Percentiles rank a stretch among this genome's conserved stretches.
Conservation (phyloP, 2,329 filamentous ascomycete species). For the Pseudovirgaria hyperparasitica region DNA sequence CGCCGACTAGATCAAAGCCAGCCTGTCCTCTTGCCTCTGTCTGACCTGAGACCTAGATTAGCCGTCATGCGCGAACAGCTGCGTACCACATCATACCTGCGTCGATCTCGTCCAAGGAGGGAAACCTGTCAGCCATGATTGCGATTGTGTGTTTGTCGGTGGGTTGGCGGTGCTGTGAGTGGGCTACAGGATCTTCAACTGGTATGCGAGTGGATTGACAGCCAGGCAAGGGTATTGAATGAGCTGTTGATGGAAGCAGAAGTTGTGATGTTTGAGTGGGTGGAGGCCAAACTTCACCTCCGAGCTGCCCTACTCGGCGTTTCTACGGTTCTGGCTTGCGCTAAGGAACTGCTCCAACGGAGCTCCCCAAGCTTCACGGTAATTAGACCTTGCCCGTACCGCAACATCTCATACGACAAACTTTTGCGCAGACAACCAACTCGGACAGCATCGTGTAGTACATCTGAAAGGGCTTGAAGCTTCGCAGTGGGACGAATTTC, state of each 20-base stretch:
- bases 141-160: slow-evolving; percentile 1
- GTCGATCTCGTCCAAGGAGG: slow-evolving; percentile 40
- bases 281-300: no score
- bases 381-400: no score
- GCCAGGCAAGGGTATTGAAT: background rate
- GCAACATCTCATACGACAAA: no score
- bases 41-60: slow-evolving; percentile 47
- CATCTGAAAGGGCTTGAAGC: no score
- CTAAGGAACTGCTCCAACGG: no score
- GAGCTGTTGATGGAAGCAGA: background rate
- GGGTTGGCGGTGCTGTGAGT: no score
- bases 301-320: no score
- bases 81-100: slow-evolving; percentile 28
- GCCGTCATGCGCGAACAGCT: slow-evolving; percentile 13
- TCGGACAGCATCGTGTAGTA: no score
- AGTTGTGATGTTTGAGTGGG: background rate
- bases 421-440: no score
- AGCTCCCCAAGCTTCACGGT: no score
- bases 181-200: background rate
- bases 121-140: slow-evolving; percentile 39
- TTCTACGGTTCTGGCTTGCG: no score
- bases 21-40: slow-evolving; percentile 46
- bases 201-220: background rate
- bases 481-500: no score
- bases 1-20: slow-evolving; percentile 36